These are phyloP conservation scores for Trichophyton simii DNA, from an alignment of 2,329 filamentous ascomycete genomes.

Conservation along the genomic window DNA sequence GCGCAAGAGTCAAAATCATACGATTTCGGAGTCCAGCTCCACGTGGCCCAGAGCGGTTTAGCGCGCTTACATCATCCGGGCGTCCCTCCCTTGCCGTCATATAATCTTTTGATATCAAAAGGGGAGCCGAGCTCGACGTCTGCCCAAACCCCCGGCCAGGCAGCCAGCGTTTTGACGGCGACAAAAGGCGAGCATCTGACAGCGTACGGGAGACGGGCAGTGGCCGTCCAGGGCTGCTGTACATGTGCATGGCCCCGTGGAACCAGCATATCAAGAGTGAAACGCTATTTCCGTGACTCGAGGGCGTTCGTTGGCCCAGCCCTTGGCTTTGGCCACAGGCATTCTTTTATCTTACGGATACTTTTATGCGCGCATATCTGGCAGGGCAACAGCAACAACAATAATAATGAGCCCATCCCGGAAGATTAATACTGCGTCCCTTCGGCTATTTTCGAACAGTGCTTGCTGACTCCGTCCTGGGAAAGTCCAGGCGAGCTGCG, in stretches of 20 bases:
- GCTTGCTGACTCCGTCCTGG: not conserved
- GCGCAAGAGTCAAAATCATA: not conserved
- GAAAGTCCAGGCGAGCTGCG: not conserved
- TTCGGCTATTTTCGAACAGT: conserved; percentile 2
- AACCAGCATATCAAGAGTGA: not conserved
- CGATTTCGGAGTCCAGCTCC: not conserved
- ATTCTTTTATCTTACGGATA: not conserved
- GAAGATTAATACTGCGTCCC: conserved; percentile 4
- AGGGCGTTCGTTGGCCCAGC: not conserved
- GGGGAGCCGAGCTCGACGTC: no score
- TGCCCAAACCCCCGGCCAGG: no score
- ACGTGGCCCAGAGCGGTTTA: not conserved
- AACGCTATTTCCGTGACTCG: not conserved
- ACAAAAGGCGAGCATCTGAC: no score
- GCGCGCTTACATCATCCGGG: not conserved
- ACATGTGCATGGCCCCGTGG: not conserved
- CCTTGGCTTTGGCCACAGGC: not conserved
- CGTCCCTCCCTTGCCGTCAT: not conserved
- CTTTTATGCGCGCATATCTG: not conserved
- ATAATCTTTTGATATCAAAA: not conserved
- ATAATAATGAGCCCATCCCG: not conserved
- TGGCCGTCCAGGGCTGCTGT: not conserved
- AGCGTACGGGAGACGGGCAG: no score
- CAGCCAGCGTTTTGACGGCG: no score
- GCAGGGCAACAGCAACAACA: not conserved